These are phyloP conservation scores for Microascus cirrosus DNA, from an alignment of 2,329 filamentous ascomycete genomes.

Conservation along the genomic window DNA sequence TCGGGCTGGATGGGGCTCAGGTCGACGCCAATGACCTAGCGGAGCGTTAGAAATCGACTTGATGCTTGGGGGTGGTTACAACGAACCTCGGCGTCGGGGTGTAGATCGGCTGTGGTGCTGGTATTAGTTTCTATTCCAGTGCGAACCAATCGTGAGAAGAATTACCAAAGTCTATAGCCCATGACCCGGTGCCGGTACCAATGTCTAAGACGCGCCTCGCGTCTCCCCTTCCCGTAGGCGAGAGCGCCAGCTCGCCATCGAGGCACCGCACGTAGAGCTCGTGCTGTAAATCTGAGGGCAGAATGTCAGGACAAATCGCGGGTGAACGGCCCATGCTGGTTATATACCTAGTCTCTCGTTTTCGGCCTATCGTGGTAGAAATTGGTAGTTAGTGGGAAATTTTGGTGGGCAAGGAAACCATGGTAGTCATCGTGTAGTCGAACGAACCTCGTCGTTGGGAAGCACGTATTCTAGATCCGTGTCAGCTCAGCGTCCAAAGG, in stretches of 20 bases:
- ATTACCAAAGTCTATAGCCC: conserved; percentile 19
- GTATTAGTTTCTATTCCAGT: rapidly evolving
- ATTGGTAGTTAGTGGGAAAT: not conserved
- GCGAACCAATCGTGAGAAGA: not conserved
- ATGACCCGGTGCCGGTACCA: conserved; percentile 20
- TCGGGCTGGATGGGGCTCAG: conserved; percentile 28
- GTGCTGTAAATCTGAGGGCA: conserved; percentile 16
- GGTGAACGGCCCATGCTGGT: not conserved
- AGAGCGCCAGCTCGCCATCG: conserved; percentile 12
- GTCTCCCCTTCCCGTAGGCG: conserved; percentile 8
- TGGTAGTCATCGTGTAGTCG: not conserved
- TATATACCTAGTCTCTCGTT: not conserved
- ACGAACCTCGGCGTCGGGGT: not conserved
- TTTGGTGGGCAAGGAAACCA: not conserved
- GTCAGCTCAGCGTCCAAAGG: not conserved
- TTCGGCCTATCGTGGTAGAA: not conserved
- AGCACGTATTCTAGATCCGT: not conserved
- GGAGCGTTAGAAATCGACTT: not conserved
- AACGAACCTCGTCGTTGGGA: not conserved
- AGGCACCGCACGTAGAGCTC: conserved; percentile 14
- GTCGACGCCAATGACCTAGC: conserved; percentile 24
- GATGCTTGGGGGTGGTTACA: not conserved
- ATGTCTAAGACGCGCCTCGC: conserved; percentile 16
- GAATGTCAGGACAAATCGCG: conserved; percentile 7
- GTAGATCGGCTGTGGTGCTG: not conserved